These are phyloP conservation scores for Starmera caribaea DNA, from an alignment of 805 yeast genomes.

Conservation along the genomic window DNA sequence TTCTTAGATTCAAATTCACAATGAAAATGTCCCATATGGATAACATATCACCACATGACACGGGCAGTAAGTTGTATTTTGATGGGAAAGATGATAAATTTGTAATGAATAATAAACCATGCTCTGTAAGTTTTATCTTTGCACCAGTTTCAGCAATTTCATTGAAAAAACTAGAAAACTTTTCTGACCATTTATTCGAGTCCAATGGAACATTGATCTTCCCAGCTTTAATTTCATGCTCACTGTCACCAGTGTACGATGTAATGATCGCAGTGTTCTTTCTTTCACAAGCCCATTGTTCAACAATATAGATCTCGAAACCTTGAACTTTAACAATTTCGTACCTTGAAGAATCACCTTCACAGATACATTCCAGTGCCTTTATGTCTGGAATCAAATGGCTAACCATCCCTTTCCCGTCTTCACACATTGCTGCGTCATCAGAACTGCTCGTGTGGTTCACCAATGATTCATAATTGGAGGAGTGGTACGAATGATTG, in stretches of 20 bases:
- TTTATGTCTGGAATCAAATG: slow-evolving; percentile 47
- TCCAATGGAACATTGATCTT: slow-evolving; percentile 41
- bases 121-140: slow-evolving; percentile 52
- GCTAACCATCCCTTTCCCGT: slow-evolving; percentile 4
- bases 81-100: slow-evolving; percentile 78
- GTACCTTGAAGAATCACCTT: slow-evolving; percentile 30
- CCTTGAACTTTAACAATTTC: slow-evolving; percentile 51
- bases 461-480: too few relatives aligned
- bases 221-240: slow-evolving; percentile 53
- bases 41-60: slow-evolving; percentile 45
- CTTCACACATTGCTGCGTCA: neutral
- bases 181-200: slow-evolving; percentile 22
- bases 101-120: slow-evolving; percentile 66
- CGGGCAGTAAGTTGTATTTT: slow-evolving; percentile 57
- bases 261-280: slow-evolving; percentile 59
- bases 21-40: slow-evolving; percentile 46
- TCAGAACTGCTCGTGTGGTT: neutral
- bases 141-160: slow-evolving; percentile 61
- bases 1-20: slow-evolving; percentile 67
- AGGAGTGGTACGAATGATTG: too few relatives aligned
- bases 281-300: slow-evolving; percentile 86
- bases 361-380: slow-evolving; percentile 39
- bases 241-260: slow-evolving; percentile 75
- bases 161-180: slow-evolving; percentile 49
- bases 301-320: slow-evolving; percentile 84